phyloP scores from a whole-genome alignment of 805 yeast genomes.

The Brettanomyces bruxellensis region DNA sequence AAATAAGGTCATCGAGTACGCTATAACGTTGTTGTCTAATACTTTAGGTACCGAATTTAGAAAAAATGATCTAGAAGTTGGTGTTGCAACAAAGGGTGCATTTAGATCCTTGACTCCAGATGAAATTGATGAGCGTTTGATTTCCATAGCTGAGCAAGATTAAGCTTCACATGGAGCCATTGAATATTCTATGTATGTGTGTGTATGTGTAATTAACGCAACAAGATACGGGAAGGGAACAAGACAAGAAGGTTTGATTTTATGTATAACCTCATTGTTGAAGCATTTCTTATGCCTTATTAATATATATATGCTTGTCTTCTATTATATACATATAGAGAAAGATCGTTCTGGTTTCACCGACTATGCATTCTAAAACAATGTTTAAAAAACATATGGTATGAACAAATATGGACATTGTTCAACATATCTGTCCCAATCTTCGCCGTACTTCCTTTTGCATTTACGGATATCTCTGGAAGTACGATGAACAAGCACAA shows the following conservation, averaged over 20 bases:
- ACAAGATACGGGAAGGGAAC: too few relatives aligned
- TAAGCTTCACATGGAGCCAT: conserved; percentile 22
- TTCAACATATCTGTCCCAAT: conserved; percentile 80
- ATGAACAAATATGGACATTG: conserved; percentile 89
- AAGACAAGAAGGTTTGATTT: too few relatives aligned
- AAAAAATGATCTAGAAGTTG: conserved; percentile 88
- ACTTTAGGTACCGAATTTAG: conserved; percentile 89
- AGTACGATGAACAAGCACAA: conserved; percentile 84
- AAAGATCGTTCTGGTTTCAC: not conserved
- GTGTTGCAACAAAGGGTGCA: conserved; percentile 66
- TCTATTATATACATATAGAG: not conserved
- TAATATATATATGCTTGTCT: not conserved
- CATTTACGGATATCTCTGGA: conserved; percentile 82
- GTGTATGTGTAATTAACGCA: not conserved
- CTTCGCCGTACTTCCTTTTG: conserved; percentile 80
- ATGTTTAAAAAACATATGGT: conserved; percentile 65
- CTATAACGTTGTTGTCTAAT: conserved; percentile 76
- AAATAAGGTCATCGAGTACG: conserved; percentile 84
- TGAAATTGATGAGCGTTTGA: conserved; percentile 89
- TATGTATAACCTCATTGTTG: too few relatives aligned
- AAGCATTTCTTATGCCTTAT: too few relatives aligned
- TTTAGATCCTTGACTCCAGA: conserved; percentile 71
- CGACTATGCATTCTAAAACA: too few relatives aligned
- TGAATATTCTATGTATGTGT: not conserved
- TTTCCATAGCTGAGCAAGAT: conserved; percentile 95